Percentiles rank a stretch among this genome's conserved stretches.
These are phyloP conservation scores for Russula vinacea DNA, from an alignment of 768 basidiomycete species.

Conservation along the genomic window DNA sequence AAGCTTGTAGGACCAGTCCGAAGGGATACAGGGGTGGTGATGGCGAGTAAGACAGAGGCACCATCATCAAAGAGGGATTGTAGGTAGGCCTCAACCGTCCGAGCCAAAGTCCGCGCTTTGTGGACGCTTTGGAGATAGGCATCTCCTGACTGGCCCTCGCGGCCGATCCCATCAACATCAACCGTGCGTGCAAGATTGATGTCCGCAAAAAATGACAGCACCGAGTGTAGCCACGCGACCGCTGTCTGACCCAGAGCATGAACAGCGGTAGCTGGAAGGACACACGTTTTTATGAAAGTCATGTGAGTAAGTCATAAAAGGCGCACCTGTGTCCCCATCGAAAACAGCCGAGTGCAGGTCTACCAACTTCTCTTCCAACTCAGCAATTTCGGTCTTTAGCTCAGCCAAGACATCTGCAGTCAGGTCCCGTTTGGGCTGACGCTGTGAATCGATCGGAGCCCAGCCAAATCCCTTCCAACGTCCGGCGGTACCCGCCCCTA, in stretches of 20 bases:
- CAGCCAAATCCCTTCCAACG: slow-evolving; percentile 87
- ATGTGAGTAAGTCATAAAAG: background rate
- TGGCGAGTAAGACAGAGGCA: slow-evolving; percentile 53
- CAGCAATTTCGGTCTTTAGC: slow-evolving; percentile 46
- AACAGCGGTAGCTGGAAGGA: slow-evolving; percentile 32
- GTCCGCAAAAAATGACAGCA: slow-evolving; percentile 59
- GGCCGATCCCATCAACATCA: slow-evolving; percentile 73
- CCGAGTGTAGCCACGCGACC: slow-evolving; percentile 53
- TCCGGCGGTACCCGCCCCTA: slow-evolving; percentile 74
- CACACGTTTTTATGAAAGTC: slow-evolving; percentile 5
- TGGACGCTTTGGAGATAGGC: slow-evolving; percentile 64
- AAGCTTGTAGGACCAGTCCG: slow-evolving; percentile 11
- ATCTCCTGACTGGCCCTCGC: slow-evolving; percentile 46
- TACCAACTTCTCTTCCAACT: slow-evolving; percentile 51
- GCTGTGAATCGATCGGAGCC: slow-evolving; percentile 52
- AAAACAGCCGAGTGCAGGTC: slow-evolving; percentile 32
- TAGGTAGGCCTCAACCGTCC: slow-evolving; percentile 63
- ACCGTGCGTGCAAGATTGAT: slow-evolving; percentile 78
- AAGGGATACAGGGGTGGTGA: slow-evolving; percentile 46
- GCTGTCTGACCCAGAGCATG: slow-evolving; percentile 47
- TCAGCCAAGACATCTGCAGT: slow-evolving; percentile 51
- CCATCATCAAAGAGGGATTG: slow-evolving; percentile 77
- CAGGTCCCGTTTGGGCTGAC: slow-evolving; percentile 44
- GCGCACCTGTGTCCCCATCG: slow-evolving; percentile 30
- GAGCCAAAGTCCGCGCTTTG: slow-evolving; percentile 62